Percentiles rank a stretch among this genome's conserved stretches.
Conservation (phyloP, 805 yeast genomes). For the Suhomyces vadensis region DNA sequence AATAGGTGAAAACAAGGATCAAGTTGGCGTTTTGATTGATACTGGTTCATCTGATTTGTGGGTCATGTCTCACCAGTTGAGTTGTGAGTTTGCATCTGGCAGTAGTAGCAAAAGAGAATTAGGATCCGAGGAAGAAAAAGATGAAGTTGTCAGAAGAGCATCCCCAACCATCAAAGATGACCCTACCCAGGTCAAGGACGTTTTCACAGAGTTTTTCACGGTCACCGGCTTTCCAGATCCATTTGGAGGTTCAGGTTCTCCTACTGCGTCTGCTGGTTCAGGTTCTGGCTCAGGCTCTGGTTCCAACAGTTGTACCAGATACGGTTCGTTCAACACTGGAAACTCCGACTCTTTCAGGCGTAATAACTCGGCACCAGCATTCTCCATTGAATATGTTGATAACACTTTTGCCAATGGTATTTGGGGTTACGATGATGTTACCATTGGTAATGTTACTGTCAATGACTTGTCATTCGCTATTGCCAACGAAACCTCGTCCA, state of each 20-base stretch:
- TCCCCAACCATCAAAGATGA: constrained; percentile 3
- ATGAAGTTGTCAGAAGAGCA: neutral
- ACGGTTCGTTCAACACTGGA: constrained; percentile 50
- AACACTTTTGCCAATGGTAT: constrained; percentile 47
- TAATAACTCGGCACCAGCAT: constrained; percentile 43
- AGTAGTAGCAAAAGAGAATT: neutral
- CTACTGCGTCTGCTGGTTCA: neutral
- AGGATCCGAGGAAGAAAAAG: neutral
- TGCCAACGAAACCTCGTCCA: constrained; percentile 45
- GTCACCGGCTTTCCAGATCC: neutral
- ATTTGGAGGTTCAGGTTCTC: neutral
- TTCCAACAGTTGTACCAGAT: constrained; percentile 41
- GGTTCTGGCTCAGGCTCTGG: constrained; percentile 7
- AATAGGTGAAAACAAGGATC: constrained; percentile 33
- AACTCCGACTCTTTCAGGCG: constrained; percentile 38
- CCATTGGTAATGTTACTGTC: constrained; percentile 50
- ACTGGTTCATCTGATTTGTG: constrained; percentile 47
- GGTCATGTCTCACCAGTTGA: constrained; percentile 27
- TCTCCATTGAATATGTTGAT: constrained; percentile 51
- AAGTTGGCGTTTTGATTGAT: constrained; percentile 36
- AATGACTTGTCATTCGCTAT: constrained; percentile 67
- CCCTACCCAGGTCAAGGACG: neutral
- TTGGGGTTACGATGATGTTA: constrained; percentile 64
- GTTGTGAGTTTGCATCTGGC: neutral
- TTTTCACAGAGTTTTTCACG: neutral